These are phyloP conservation scores for Cladobotryum mycophilum DNA, from an alignment of 2,329 filamentous ascomycete species.

Conservation along the genomic window DNA sequence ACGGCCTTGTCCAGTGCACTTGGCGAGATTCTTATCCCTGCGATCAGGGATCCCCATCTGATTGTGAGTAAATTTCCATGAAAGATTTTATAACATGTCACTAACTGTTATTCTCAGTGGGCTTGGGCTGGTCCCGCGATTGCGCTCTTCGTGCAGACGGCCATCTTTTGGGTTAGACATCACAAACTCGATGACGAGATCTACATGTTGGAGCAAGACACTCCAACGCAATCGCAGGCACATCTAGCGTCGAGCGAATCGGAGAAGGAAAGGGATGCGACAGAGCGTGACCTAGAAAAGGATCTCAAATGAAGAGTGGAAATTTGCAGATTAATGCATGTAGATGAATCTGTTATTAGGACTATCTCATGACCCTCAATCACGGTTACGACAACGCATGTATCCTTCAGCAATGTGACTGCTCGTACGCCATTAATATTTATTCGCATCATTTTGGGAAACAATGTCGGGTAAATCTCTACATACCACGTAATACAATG, in stretches of 20 bases:
- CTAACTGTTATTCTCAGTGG: slow-evolving; percentile 14
- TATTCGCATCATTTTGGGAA: too few species aligned
- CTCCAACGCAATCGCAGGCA: slow-evolving; percentile 5
- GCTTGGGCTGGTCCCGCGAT: slow-evolving; percentile 22
- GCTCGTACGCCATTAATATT: too few species aligned
- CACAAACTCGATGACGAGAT: slow-evolving; percentile 18
- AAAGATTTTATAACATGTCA: background rate
- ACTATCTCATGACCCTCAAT: too few species aligned
- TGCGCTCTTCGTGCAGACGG: slow-evolving; percentile 18
- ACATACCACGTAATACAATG: too few species aligned
- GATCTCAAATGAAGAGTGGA: too few species aligned
- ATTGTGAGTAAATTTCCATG: slow-evolving; percentile 8
- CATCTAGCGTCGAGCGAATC: background rate
- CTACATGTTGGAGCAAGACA: slow-evolving; percentile 12
- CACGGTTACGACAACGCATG: too few species aligned
- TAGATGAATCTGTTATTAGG: too few species aligned
- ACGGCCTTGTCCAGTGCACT: slow-evolving; percentile 11
- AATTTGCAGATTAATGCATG: too few species aligned
- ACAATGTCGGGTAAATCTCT: too few species aligned
- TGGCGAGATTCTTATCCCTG: slow-evolving; percentile 8
- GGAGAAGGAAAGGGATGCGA: too few species aligned
- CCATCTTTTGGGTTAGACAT: slow-evolving; percentile 20
- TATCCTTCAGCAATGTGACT: too few species aligned
- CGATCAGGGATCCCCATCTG: slow-evolving; percentile 8
- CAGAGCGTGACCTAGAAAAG: too few species aligned